Conservation (phyloP, 1,139 yeast genomes). For the Kodamaea alishanica region DNA sequence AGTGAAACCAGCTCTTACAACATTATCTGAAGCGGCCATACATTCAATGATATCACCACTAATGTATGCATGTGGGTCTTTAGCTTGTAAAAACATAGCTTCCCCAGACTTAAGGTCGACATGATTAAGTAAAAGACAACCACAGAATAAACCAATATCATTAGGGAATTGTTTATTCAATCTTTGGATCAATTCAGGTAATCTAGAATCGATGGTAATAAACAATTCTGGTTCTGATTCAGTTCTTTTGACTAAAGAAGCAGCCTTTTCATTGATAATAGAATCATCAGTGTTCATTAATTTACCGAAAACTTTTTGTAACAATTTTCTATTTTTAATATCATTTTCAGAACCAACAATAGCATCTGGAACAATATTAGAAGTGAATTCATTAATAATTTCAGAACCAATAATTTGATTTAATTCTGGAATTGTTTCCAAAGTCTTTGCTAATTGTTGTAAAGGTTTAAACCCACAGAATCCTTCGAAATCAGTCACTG, state of each 20-base stretch:
- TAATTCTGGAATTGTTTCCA: slow-evolving; percentile 73
- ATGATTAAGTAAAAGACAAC: slow-evolving; percentile 87
- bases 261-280: slow-evolving; percentile 52
- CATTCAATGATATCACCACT: slow-evolving; percentile 97
- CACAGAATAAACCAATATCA: slow-evolving; percentile 94
- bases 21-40: slow-evolving; percentile 99
- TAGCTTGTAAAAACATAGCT: slow-evolving; percentile 94
- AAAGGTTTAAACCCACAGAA: slow-evolving; percentile 97
- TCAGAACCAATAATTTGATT: slow-evolving; percentile 64
- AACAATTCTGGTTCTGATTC: slow-evolving; percentile 46
- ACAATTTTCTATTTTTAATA: slow-evolving; percentile 52
- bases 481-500: slow-evolving; percentile 92
- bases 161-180: slow-evolving; percentile 85
- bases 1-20: slow-evolving; percentile 96
- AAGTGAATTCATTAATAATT: slow-evolving; percentile 48
- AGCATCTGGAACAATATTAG: slow-evolving; percentile 46
- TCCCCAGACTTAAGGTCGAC: slow-evolving; percentile 83
- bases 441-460: slow-evolving; percentile 63
- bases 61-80: slow-evolving; percentile 97
- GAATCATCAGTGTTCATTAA: slow-evolving; percentile 76
- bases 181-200: slow-evolving; percentile 71
- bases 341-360: slow-evolving; percentile 47
- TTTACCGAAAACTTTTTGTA: slow-evolving; percentile 71
- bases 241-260: slow-evolving; percentile 61
- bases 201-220: slow-evolving; percentile 40